Evolutionary conservation across 2,329 filamentous ascomycete species (phyloP), one percentile per base, ranked within the genome.

Genomic region (Ophiostoma angusticollis): DNA sequence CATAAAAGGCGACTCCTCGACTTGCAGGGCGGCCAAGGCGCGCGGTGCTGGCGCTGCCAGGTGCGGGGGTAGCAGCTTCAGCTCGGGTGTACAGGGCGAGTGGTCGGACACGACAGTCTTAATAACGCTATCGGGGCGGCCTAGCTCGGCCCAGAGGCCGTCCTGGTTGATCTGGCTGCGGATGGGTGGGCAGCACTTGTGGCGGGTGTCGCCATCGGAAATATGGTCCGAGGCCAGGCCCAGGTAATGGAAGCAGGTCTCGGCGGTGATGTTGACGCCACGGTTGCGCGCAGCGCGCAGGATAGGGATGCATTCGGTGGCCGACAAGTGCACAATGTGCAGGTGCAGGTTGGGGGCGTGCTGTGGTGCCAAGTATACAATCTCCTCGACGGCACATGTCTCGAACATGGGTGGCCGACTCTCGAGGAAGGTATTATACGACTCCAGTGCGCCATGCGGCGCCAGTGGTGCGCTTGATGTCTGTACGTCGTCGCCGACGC

Each of bases 141-240:
- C 64, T 8, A 98, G 66, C 59, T 96, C 91, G 7, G 73, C 70
- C 91, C 91, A 98, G 1, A 98, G 70, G 1, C 72, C 73, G 51
- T 93, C 82, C 52, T 89, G 83, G 63, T 95, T 95, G 28, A 69
- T 63, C 51, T 80, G 75, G 46, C 74, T 78, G 39, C 87, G 80
- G 56, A 95, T 94, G 0, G 87, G 87, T 21, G 87, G 87, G 58
- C 87, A 94, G 69, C 87, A 95, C 61, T 95, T 95, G 65, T 94
- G 86, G 41, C 87, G 65, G 21, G 86, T 94, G 59, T 95, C 87
- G 31, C 87, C 87, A 47, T 84, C 74, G 42, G 75, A 69, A 42
- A 95, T 83, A 47, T 79, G 69, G 62, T 95, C 87, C 0, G 86
- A 78, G 0, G 84, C 79, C 2, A 95, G 69, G 4, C 81, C 82